phyloP scores from a whole-genome alignment of 2,329 filamentous ascomycete species.

The Bipolaris bicolor region DNA sequence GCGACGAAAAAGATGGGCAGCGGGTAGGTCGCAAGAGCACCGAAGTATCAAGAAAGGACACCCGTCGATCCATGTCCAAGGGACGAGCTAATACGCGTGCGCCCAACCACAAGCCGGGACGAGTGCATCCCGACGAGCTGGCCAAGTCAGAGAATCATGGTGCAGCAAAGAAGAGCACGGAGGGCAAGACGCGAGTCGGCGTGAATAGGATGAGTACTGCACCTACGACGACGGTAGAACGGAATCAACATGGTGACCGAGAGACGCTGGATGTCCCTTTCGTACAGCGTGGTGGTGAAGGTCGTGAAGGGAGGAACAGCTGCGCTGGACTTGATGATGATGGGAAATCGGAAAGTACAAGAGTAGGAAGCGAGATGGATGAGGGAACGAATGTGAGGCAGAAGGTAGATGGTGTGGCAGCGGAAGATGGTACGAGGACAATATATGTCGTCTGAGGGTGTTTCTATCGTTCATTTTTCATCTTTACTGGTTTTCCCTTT shows the following conservation, averaged over 20 bases:
- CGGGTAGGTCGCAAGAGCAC: conserved; percentile 36
- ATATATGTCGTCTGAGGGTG: too few species aligned
- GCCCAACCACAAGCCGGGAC: conserved; percentile 18
- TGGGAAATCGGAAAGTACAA: too few species aligned
- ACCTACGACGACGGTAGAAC: conserved; percentile 20
- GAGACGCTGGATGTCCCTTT: conserved; percentile 7
- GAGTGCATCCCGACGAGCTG: neutral
- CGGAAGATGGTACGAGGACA: too few species aligned
- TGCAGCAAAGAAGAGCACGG: neutral
- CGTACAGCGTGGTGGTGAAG: too few species aligned
- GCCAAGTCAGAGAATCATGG: conserved; percentile 16
- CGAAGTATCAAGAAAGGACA: conserved; percentile 15
- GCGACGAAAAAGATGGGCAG: conserved; percentile 37
- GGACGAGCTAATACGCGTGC: conserved; percentile 17
- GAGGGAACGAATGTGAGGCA: too few species aligned
- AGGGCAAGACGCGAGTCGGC: conserved; percentile 16
- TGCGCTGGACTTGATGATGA: too few species aligned
- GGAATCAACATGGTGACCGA: conserved; percentile 1
- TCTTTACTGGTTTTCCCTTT: too few species aligned
- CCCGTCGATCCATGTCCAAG: conserved; percentile 7
- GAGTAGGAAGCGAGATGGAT: too few species aligned
- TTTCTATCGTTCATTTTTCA: too few species aligned
- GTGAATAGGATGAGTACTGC: conserved; percentile 30
- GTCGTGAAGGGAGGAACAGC: too few species aligned
- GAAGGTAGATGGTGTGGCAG: too few species aligned